Evolutionary conservation across 2,329 filamentous ascomycete genomes (phyloP).

Genomic region (Aspergillus chevalieri): DNA sequence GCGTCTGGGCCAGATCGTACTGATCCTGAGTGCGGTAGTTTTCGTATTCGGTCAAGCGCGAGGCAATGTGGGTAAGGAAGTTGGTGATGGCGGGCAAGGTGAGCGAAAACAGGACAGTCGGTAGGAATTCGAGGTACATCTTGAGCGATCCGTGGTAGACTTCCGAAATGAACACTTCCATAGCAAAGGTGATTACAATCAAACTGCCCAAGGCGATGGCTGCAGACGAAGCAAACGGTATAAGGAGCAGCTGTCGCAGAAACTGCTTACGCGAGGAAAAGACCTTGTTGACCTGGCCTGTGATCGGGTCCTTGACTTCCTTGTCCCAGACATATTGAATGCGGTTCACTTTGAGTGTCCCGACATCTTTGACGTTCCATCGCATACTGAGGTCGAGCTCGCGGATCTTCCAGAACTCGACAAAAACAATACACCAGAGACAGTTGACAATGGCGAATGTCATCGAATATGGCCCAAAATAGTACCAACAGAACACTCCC

Average conservation of each 20-base stretch:
- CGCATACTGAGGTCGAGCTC: conserved; percentile 78
- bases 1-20: conserved; percentile 75
- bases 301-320: conserved; percentile 70
- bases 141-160: conserved; percentile 88
- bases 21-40: conserved; percentile 88
- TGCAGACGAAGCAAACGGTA: conserved; percentile 77
- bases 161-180: conserved; percentile 94
- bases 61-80: conserved; percentile 69
- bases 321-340: conserved; percentile 74
- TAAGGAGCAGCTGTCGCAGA: conserved; percentile 68
- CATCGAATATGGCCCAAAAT: conserved; percentile 79
- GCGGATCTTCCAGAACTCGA: conserved; percentile 95
- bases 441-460: conserved; percentile 72
- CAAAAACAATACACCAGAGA: conserved; percentile 83
- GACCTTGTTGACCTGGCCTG: conserved; percentile 68
- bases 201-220: conserved; percentile 67
- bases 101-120: conserved; percentile 78
- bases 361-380: conserved; percentile 84
- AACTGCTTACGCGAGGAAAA: conserved; percentile 73
- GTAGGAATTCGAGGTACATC: conserved; percentile 74
- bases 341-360: conserved; percentile 69
- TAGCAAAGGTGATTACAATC: conserved; percentile 79
- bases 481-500: conserved; percentile 69
- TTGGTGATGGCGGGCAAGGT: conserved; percentile 72
- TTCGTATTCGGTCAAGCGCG: conserved; percentile 71